A percentile compares a stretch with the other conserved stretches of the same genome.
These are phyloP conservation scores for Starmerella ratchasimensis DNA, from an alignment of 805 yeast species.

Conservation along the genomic window DNA sequence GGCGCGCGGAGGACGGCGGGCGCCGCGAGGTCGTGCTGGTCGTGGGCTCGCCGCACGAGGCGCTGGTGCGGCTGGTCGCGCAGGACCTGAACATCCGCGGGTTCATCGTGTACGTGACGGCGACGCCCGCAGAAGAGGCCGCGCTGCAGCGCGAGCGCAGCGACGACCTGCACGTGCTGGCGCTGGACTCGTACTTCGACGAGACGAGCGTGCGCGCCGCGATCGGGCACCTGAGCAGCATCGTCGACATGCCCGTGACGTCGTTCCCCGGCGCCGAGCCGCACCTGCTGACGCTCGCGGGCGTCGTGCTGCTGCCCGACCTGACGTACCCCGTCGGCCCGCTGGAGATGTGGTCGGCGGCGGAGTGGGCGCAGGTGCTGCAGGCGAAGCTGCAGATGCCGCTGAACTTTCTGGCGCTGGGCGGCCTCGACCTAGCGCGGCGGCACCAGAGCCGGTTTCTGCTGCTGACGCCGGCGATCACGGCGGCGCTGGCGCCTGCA, in stretches of 20 bases:
- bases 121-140: slow-evolving; percentile 46
- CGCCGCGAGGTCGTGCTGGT: slow-evolving; percentile 61
- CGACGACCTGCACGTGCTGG: slow-evolving; percentile 54
- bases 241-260: slow-evolving; percentile 40
- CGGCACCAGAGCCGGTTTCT: slow-evolving; percentile 38
- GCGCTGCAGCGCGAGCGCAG: slow-evolving; percentile 39
- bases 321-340: slow-evolving; percentile 57
- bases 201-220: slow-evolving; percentile 36
- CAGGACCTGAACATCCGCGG: slow-evolving; percentile 67
- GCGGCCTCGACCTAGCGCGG: slow-evolving; percentile 42
- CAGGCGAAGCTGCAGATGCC: slow-evolving; percentile 37
- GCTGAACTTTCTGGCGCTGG: slow-evolving; percentile 39
- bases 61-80: slow-evolving; percentile 53
- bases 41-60: slow-evolving; percentile 66
- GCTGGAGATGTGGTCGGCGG: slow-evolving; percentile 39
- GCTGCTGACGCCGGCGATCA: slow-evolving; percentile 39
- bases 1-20: slow-evolving; percentile 54
- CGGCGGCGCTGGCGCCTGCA: slow-evolving; percentile 41
- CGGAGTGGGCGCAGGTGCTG: slow-evolving; percentile 39
- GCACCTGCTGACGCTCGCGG: slow-evolving; percentile 44
- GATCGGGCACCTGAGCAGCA: slow-evolving; percentile 35
- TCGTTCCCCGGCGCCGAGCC: slow-evolving; percentile 48
- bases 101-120: slow-evolving; percentile 64
- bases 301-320: slow-evolving; percentile 58
- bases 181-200: slow-evolving; percentile 36